These are phyloP conservation scores for Colletotrichum chrysophilum DNA, from an alignment of 2,329 filamentous ascomycete genomes.

Conservation along the genomic window DNA sequence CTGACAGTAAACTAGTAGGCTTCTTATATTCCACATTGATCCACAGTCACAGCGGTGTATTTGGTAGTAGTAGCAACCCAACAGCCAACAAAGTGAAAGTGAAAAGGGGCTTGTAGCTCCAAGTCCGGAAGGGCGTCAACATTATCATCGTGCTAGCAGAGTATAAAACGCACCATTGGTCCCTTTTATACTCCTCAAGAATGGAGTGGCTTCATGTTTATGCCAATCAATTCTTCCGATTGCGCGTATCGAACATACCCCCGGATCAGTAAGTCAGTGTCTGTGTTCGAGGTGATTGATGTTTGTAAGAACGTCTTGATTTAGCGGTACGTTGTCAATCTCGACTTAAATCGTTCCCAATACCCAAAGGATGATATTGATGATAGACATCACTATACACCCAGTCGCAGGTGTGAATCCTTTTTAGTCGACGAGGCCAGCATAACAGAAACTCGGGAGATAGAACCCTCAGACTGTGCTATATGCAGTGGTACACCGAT, in stretches of 20 bases:
- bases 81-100: neutral
- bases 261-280: neutral
- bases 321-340: neutral
- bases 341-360: neutral
- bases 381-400: neutral
- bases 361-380: neutral
- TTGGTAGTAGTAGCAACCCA: neutral
- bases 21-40: neutral
- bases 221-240: neutral
- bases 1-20: neutral
- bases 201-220: too few species aligned
- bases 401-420: too few species aligned
- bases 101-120: neutral
- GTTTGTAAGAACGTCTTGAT: neutral
- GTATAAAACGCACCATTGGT: neutral
- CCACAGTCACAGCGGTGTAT: neutral
- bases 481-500: too few species aligned
- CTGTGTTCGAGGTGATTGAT: neutral
- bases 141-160: neutral
- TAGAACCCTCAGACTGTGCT: too few species aligned
- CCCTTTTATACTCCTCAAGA: neutral
- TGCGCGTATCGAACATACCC: neutral
- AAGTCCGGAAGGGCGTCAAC: rapidly evolving
- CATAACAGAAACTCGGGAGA: too few species aligned
- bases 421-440: too few species aligned